A percentile compares a stretch with the other conserved stretches of the same genome.
Conservation (phyloP, 192 early-diverging fungal genomes). For the Glomus cerebriforme region DNA sequence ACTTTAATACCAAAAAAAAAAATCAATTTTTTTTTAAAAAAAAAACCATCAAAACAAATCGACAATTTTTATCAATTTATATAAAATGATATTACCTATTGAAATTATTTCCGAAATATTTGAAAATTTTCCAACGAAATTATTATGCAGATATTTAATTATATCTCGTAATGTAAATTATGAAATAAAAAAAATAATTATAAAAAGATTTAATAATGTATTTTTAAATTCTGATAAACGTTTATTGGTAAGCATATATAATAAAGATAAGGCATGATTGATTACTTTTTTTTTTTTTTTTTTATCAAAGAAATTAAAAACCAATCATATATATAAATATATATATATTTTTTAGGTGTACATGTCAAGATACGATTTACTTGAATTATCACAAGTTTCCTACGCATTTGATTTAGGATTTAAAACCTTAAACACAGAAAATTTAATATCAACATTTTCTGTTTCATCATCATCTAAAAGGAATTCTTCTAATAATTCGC, state of each 20-base stretch:
- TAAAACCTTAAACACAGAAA: background rate
- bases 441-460: constrained; percentile 3
- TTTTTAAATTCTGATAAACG: constrained; percentile 14
- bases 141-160: constrained; percentile 7
- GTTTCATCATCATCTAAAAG: background rate
- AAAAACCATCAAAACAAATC: too few relatives aligned
- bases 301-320: background rate
- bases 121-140: background rate
- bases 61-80: too few relatives aligned
- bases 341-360: constrained; percentile 8
- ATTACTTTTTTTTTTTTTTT: too few relatives aligned
- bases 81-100: background rate
- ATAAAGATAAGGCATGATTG: too few relatives aligned
- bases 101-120: constrained; percentile 11
- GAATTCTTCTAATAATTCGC: background rate
- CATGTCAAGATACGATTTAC: constrained; percentile 6
- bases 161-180: background rate
- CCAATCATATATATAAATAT: background rate
- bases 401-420: constrained; percentile 21
- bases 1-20: too few relatives aligned
- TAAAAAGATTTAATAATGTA: constrained; percentile 7
- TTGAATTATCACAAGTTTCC: constrained; percentile 3
- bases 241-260: constrained; percentile 16
- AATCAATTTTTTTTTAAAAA: too few relatives aligned
- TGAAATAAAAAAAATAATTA: constrained; percentile 24